These are phyloP conservation scores for Amorphotheca resinae DNA, from an alignment of 495 filamentous ascomycete genomes.

Conservation along the genomic window DNA sequence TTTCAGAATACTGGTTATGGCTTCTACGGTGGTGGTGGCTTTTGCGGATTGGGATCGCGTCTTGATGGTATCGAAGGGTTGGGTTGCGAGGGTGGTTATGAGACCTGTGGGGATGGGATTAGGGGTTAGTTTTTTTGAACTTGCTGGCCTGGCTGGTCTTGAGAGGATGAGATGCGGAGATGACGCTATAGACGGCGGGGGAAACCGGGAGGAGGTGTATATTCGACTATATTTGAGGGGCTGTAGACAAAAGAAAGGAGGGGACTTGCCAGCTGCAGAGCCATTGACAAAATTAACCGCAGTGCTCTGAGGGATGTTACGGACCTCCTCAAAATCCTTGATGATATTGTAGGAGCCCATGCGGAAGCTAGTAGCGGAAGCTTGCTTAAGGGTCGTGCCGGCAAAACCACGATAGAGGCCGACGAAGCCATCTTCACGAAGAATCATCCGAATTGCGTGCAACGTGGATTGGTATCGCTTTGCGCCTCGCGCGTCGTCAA, in stretches of 20 bases:
- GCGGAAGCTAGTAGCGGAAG: conserved; percentile 47
- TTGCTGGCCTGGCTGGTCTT: no score
- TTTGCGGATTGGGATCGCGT: conserved; percentile 47
- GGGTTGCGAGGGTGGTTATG: conserved; percentile 47
- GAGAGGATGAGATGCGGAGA: no score
- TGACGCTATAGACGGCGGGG: no score
- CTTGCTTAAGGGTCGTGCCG: conserved; percentile 56
- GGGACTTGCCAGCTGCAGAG: conserved; percentile 35
- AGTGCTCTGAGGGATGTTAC: conserved; percentile 24
- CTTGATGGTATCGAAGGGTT: conserved; percentile 59
- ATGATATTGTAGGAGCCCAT: conserved; percentile 59
- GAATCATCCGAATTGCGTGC: conserved; percentile 38
- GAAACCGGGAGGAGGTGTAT: no score
- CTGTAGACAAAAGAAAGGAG: background rate
- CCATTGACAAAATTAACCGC: conserved; percentile 48
- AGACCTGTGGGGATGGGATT: no score
- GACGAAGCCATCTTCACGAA: conserved; percentile 35
- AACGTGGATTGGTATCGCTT: conserved; percentile 36
- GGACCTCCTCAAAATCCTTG: conserved; percentile 41
- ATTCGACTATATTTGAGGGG: no score
- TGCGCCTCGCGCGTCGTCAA: conserved; percentile 47
- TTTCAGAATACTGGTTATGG: conserved; percentile 33
- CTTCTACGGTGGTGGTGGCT: conserved; percentile 39
- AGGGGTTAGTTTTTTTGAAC: no score
- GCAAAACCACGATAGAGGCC: conserved; percentile 49